Evolutionary conservation across 805 yeast genomes (phyloP), one percentile per base, ranked within the genome.

Genomic region (Spathaspora gorwiae): DNA sequence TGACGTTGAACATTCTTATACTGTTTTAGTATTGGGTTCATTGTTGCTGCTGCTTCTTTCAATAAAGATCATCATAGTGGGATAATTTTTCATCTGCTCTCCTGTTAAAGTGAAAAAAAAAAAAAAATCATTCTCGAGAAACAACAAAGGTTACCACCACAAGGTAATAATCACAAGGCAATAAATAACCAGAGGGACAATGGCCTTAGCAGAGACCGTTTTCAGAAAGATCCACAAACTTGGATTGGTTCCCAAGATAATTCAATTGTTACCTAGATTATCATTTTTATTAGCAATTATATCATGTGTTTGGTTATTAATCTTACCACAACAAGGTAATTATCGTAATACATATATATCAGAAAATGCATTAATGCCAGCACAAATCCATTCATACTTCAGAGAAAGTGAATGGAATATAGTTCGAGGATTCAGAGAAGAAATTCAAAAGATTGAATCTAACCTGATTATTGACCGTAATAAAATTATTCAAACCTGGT

Each of bases 291-390:
- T 69, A 36, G 66, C 73, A 0, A n/a, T 67, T n/a, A 51, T 62
- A 32, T 61, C 70, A 44, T 47, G 67, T 6, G 50, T 55, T 2
- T 70, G 75, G 73, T 66, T 94, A n/a, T 60, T 76, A 11, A 64
- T 75, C 19, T 68, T 90, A 41, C 97, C 98, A 0, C 50, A 81
- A 54, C 85, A 85, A 13, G 98, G 97, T 15, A 88, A 87, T 58
- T 88, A 70, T 61, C 72, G 97, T 45, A 66, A 73, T 50, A 89
- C 97, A 2, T 94, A 94, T 62, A 85, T 90, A 10, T 85, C 95
- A 7, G 99, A 94, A 60, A 94, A 94, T 65, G 99, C 99, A 30
- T 71, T 94, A 61, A 83, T 94, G 87, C 97, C 99, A 7, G 90
- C 95, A 0, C 98, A 94, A 62, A 98, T 94, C 2, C 83, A 84